phyloP scores from a whole-genome alignment of 116 monocot species.

The Papilionanthe hybrid region DNA sequence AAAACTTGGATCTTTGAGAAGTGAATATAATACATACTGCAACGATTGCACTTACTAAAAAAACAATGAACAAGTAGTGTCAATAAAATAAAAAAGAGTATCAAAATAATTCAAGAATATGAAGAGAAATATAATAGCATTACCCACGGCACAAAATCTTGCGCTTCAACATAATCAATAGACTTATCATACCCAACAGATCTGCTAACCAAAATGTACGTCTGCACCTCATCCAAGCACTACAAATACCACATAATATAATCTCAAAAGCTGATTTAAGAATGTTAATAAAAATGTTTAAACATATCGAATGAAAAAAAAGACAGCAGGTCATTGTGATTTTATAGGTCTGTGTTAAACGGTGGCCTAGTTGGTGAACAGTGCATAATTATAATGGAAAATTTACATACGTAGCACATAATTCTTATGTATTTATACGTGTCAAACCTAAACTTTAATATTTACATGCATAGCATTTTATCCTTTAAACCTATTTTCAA shows the following conservation, averaged over 20 bases:
- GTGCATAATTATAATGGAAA: not conserved
- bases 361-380: not conserved
- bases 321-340: not conserved
- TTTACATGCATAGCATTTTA: too few relatives aligned
- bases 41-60: not conserved
- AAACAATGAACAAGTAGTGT: not conserved
- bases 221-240: slow-evolving; percentile 90
- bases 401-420: too few relatives aligned
- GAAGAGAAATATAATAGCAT: slow-evolving; percentile 9
- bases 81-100: not conserved
- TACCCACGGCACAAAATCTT: slow-evolving; percentile 51
- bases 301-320: not conserved
- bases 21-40: not conserved
- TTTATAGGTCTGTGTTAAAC: not conserved
- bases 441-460: too few relatives aligned
- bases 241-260: slow-evolving; percentile 28
- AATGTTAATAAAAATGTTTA: not conserved
- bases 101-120: not conserved
- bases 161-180: slow-evolving; percentile 20
- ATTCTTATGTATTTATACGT: too few relatives aligned
- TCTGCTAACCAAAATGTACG: slow-evolving; percentile 68
- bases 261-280: not conserved
- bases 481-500: too few relatives aligned
- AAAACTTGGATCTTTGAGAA: not conserved
- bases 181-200: slow-evolving; percentile 14